Base-by-base conservation (phyloP, 176 grass and related monocot species). In the Paspalum vaginatum region DNA sequence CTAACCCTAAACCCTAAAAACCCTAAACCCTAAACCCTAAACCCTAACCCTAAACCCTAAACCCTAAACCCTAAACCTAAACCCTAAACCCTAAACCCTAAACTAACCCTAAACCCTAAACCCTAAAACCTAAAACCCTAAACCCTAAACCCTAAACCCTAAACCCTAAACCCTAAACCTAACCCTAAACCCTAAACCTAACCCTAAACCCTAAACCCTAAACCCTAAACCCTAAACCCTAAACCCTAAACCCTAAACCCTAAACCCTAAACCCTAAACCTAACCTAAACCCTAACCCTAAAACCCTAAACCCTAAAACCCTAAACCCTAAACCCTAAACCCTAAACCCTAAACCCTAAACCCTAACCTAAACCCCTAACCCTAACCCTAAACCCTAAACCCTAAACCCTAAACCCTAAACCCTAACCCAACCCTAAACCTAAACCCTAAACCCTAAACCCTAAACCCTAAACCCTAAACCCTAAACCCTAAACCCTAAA, bases 11-110 rank as follows among this genome's bases (percentile, higher is more conserved):
- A 55, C 53, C 53, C 53, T 55, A 55, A 55, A 55, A 55, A 55
- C 53, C 53, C 53, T 55, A 55, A 55, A 55, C 53, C 53, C 32
- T 32, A 32, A 32, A 32, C 32, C 32, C 32, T 32, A 32, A 32
- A 32, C 32, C 32, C 32, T 55, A 55, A 55, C 53, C 53, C 53
- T n/a, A n/a, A 55, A 55, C 17, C 53, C 53, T 55, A 55, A 55
- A 55, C 53, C 53, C 53, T 55, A 55, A 55, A 55, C 53, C 53
- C 53, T 55, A 55, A 55, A 55, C 53, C 53, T 55, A 55, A 55
- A 55, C 53, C 53, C 53, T 55, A 55, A 32, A 32, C 32, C 32
- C 32, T 32, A 32, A 32, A 32, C 32, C 32, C 32, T 32, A 32
- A 32, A 32, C 50, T 17, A 54, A 54, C 53, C 53, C 53, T 55